These are phyloP conservation scores for Pyricularia sp. DNA, from an alignment of 2,329 filamentous ascomycete genomes.

Conservation along the genomic window DNA sequence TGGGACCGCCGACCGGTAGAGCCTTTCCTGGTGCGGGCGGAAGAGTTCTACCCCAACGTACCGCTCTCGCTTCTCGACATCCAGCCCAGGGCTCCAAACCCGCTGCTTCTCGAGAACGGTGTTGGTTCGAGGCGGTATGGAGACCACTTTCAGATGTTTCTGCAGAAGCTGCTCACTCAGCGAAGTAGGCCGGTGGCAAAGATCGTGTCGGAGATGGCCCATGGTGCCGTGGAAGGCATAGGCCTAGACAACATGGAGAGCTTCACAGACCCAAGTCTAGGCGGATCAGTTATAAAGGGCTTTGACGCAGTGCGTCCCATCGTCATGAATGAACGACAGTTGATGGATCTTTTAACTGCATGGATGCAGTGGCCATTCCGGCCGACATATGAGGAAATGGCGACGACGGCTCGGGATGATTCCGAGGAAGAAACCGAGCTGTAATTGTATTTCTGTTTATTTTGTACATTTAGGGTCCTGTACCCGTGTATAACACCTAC, in stretches of 20 bases:
- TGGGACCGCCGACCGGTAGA: constrained; percentile 68
- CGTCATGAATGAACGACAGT: constrained; percentile 42
- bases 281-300: constrained; percentile 32
- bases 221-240: constrained; percentile 45
- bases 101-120: constrained; percentile 36
- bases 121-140: constrained; percentile 28
- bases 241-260: constrained; percentile 38
- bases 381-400: constrained; percentile 37
- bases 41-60: constrained; percentile 60
- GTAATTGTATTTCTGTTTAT: neutral
- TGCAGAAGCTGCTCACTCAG: constrained; percentile 11
- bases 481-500: neutral
- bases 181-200: constrained; percentile 24
- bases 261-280: constrained; percentile 34
- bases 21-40: constrained; percentile 45
- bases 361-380: constrained; percentile 60
- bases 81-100: constrained; percentile 46
- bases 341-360: constrained; percentile 46
- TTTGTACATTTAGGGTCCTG: neutral
- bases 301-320: constrained; percentile 28
- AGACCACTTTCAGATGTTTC: constrained; percentile 44
- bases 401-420: constrained; percentile 28
- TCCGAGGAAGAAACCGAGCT: constrained; percentile 10
- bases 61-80: constrained; percentile 55
- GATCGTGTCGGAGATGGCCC: constrained; percentile 43